These are phyloP conservation scores for Phyllosticta citrichinensis DNA, from an alignment of 2,329 filamentous ascomycete species.

Conservation along the genomic window DNA sequence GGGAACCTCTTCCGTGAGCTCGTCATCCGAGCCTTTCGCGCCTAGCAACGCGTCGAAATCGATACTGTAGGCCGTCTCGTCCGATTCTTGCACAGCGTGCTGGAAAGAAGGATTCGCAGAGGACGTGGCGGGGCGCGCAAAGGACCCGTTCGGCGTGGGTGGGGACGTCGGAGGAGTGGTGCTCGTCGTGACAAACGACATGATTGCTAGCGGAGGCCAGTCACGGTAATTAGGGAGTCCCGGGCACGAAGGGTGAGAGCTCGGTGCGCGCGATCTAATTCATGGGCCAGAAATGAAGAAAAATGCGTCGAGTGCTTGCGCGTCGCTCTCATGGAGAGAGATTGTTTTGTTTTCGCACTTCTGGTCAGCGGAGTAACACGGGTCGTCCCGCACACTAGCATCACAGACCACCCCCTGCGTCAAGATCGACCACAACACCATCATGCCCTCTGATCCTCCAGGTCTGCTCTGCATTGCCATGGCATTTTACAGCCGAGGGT, in stretches of 20 bases:
- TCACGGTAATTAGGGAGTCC: neutral
- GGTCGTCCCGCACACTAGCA: neutral
- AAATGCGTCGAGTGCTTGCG: neutral
- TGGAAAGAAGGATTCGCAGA: neutral
- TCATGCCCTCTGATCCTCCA: neutral
- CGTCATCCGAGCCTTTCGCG: constrained; percentile 21
- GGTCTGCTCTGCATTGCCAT: neutral
- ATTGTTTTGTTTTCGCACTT: neutral
- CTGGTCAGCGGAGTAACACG: neutral
- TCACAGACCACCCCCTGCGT: neutral
- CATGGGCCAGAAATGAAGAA: neutral
- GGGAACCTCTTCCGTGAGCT: constrained; percentile 20
- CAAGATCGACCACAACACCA: neutral
- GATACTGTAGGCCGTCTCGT: constrained; percentile 23
- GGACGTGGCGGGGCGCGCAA: neutral
- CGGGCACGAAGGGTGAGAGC: neutral
- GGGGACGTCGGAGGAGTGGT: neutral
- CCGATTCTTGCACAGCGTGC: neutral
- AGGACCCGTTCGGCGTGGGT: neutral
- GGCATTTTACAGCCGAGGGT: neutral
- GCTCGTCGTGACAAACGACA: neutral
- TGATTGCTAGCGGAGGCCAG: neutral
- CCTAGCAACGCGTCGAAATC: constrained; percentile 28
- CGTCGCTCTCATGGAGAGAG: neutral
- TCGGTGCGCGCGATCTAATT: neutral